phyloP scores from a whole-genome alignment of 345 rosid species.

The Hevea brasiliensis region DNA sequence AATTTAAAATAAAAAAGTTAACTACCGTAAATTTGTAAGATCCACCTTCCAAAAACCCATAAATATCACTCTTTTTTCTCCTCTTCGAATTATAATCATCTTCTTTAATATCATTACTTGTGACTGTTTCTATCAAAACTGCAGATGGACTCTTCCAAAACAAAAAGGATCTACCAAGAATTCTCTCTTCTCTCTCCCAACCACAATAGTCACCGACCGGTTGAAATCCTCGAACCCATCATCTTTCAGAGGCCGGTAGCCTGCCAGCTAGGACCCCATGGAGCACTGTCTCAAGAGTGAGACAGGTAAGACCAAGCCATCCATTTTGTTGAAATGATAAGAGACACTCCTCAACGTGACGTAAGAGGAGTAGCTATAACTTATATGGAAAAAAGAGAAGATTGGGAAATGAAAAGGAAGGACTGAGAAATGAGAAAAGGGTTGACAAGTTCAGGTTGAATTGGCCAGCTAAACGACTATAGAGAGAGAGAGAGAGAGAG shows the following conservation, averaged over 20 bases:
- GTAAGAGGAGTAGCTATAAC: too few relatives aligned
- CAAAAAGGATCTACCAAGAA: conserved; percentile 63
- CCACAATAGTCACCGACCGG: conserved; percentile 59
- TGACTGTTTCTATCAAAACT: conserved; percentile 45
- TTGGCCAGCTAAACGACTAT: conserved; percentile 41
- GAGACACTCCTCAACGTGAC: background rate
- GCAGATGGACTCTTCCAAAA: conserved; percentile 71
- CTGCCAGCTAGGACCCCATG: conserved; percentile 33
- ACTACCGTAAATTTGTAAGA: too few relatives aligned
- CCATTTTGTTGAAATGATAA: conserved; percentile 38
- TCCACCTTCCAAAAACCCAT: too few relatives aligned
- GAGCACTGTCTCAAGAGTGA: conserved; percentile 40
- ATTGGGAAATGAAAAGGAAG: too few relatives aligned
- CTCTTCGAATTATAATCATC: conserved; percentile 4
- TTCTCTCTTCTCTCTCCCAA: conserved; percentile 73
- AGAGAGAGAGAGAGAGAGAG: conserved; percentile 11
- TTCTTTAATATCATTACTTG: background rate
- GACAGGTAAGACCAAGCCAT: conserved; percentile 67
- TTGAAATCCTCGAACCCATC: conserved; percentile 26
- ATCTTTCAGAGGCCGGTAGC: conserved; percentile 42
- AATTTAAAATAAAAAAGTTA: too few relatives aligned
- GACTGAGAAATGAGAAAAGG: too few relatives aligned
- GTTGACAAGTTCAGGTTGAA: conserved; percentile 34
- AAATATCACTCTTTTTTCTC: conserved; percentile 41
- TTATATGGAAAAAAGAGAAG: too few relatives aligned